Evolutionary conservation across 495 filamentous ascomycete genomes (phyloP), one percentile per base, ranked within the genome.

Genomic region (Penicillium simplicissimum): DNA sequence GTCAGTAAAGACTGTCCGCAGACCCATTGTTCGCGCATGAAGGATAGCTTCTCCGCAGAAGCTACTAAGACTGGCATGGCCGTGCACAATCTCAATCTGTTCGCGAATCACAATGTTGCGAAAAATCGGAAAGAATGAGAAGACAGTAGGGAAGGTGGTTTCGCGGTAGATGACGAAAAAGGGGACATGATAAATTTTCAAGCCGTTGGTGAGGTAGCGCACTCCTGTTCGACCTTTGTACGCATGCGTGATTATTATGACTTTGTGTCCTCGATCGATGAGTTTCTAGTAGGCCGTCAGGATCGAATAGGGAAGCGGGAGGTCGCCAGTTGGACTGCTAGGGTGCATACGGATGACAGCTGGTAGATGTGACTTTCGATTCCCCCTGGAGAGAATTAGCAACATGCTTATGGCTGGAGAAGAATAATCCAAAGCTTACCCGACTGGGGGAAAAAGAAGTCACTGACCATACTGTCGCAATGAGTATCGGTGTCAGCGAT

Each of bases 301-400:
- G 51, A 60, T 53, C 13, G 11, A 55, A 19, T 52, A 28, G 21
- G 33, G 8, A 13, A 43, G 34, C 17, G 23, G 7, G 28, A 35
- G 28, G 37, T 56, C n/a, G 17, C 11, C 3, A 21, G 23, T n/a
- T 1, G 56, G 23, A 19, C 19, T 38, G 35, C 17, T 4, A 21
- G 47, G 10, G 55, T 51, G 21, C 77, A 63, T 75, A 82, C 81
- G 23, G 88, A 90, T 37, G 95, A 95, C 40, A 98, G 82, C 76
- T 98, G 95, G 75, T 98, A 98, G 60, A 98, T 98, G 78, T 98
- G 95, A 78, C 90, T 95, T 81, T 98, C 95, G 60, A 98, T 85
- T 49, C 95, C 95, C 63, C 93, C 87, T 88, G 52, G 21, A 52
- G 43, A n/a, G 4, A 17, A 45, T 77, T 43, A 76, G 67, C 11